A percentile compares a stretch with the other conserved stretches of the same genome.
phyloP scores from a whole-genome alignment of 23 red algal genomes.

The Pyropia yezoensis region DNA sequence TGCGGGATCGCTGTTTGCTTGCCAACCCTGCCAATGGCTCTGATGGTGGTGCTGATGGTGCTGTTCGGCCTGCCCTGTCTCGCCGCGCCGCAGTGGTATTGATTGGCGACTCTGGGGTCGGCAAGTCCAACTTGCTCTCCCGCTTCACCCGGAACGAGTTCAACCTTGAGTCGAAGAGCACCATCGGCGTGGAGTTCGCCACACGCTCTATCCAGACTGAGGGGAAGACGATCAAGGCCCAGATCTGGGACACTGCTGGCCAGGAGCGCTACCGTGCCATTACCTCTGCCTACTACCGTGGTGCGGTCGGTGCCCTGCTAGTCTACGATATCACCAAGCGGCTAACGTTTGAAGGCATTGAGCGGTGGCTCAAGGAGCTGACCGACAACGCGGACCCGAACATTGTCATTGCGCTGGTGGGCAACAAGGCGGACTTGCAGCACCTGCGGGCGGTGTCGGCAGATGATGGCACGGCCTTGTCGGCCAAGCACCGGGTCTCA shows the following conservation, averaged over 20 bases:
- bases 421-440: conserved; percentile 92
- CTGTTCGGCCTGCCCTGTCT: neutral
- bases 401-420: conserved; percentile 94
- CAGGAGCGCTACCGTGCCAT: conserved; percentile 96
- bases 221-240: conserved; percentile 93
- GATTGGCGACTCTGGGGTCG: conserved; percentile 69
- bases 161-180: conserved; percentile 93
- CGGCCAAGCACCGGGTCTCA: conserved; percentile 46
- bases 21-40: neutral
- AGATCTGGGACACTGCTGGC: conserved; percentile 97
- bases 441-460: conserved; percentile 81
- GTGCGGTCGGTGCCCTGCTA: conserved; percentile 78
- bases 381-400: conserved; percentile 89
- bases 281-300: conserved; percentile 94
- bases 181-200: conserved; percentile 96
- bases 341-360: conserved; percentile 74
- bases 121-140: conserved; percentile 89
- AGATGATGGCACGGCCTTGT: conserved; percentile 69
- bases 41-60: neutral
- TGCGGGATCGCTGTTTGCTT: too few relatives aligned
- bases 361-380: conserved; percentile 93
- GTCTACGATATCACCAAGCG: conserved; percentile 95
- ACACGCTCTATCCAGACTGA: conserved; percentile 84
- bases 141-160: conserved; percentile 97
- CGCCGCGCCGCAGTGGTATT: conserved; percentile 23